Base-by-base conservation (phyloP, 176 grass and related monocot genomes). In the Typha latifolia region DNA sequence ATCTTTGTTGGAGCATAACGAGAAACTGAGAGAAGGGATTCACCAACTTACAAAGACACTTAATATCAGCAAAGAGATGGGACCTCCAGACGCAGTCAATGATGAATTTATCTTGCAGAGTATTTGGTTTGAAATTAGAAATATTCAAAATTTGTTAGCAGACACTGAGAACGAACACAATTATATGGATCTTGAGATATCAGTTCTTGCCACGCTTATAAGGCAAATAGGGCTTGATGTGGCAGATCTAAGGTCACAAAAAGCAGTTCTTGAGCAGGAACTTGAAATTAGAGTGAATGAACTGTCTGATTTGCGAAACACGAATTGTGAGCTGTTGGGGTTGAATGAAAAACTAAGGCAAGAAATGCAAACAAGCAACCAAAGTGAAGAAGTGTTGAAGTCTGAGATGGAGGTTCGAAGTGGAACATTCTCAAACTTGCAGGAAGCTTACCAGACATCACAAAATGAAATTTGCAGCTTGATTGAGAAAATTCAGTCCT, bases 171-270 rank as follows among this genome's bases (percentile, higher is more conserved):
- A 86, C 78, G 65, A 65, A 12, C 91, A 87, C 62, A 67, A 50
- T 34, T 72, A 77, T 70, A 77, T 86, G 69, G 74, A 87, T 68
- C 72, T 69, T 13, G 81, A 99, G 81, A 74, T 87, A 47, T 81
- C 73, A 72, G 81, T 99, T 68, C 49, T 87, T 65, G 59, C 72
- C 51, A 84, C 84, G 62, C 51, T 90, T 76, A 19, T 99, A 51
- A 75, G 72, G 68, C 82, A 99, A 64, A 55, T 97, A 79, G 93
- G 80, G 32, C 53, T 68, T 52, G 83, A 91, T 70, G 69, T 92
- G 65, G 71, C 55, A 68, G 81, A 85, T 63, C 67, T 97, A 66
- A 74, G 82, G 62, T 62, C 76, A 65, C 72, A 84, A 49, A 92
- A 86, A 63, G 75, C 27, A 49, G 66, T 69, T 62, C 78, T 96